Evolutionary conservation across 495 filamentous ascomycete species (phyloP).

Genomic region (Lophium mytilinum): DNA sequence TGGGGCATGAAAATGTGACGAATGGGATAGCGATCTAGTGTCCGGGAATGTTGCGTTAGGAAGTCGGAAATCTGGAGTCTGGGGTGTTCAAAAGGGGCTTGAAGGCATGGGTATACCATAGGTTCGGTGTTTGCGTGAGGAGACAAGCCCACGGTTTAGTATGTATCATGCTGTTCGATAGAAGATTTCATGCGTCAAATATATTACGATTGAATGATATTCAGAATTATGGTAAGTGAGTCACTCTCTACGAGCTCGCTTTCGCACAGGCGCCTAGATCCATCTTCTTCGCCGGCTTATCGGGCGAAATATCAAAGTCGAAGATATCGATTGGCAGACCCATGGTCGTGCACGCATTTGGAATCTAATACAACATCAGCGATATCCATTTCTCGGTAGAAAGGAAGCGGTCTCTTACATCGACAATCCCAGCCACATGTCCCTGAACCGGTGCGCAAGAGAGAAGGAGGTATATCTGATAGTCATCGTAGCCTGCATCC

Average conservation of each 20-base stretch:
- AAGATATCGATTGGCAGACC: constrained; percentile 94
- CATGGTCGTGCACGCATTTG: constrained; percentile 79
- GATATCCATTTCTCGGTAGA: neutral
- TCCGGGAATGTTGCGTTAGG: too few species aligned
- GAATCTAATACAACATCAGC: constrained; percentile 29
- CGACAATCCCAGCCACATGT: constrained; percentile 88
- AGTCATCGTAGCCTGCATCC: constrained; percentile 48
- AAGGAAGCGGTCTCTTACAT: constrained; percentile 42
- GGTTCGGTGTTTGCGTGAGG: too few species aligned
- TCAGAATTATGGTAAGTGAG: too few species aligned
- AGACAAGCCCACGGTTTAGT: too few species aligned
- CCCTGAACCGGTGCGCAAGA: constrained; percentile 88
- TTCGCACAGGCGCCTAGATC: constrained; percentile 78
- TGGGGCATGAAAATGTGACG: too few species aligned
- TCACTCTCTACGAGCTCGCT: constrained; percentile 37
- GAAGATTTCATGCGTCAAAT: too few species aligned
- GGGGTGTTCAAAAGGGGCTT: too few species aligned
- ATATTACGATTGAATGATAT: too few species aligned
- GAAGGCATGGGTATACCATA: too few species aligned
- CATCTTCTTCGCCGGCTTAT: constrained; percentile 49
- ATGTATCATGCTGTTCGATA: too few species aligned
- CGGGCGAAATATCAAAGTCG: constrained; percentile 82
- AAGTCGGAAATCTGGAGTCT: too few species aligned
- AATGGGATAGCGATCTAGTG: too few species aligned
- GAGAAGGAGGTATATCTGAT: constrained; percentile 85